Evolutionary conservation across 179 eudicot genomes (phyloP).

Genomic region (Silene noctiflora): DNA sequence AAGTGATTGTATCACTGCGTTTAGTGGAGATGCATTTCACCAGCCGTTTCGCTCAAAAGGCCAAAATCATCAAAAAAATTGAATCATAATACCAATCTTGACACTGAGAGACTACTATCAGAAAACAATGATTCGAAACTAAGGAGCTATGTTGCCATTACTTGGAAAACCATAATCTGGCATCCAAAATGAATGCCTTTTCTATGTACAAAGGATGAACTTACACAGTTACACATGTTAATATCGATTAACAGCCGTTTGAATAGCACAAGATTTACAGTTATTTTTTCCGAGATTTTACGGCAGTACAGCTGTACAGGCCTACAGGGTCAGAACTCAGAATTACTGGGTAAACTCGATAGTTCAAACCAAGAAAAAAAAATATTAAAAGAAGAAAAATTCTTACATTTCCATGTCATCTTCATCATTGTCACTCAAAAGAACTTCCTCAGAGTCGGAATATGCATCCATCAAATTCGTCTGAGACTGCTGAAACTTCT

Average conservation of each 20-base stretch:
- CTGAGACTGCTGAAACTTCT: constrained; percentile 47
- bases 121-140: not conserved
- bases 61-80: no score
- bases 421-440: constrained; percentile 35
- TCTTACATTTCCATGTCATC: constrained; percentile 22
- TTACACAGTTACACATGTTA: not conserved
- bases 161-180: not conserved
- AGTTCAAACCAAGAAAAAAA: not conserved
- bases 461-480: constrained; percentile 27
- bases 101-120: no score
- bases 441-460: constrained; percentile 42
- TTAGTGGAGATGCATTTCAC: not conserved
- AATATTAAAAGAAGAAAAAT: not conserved
- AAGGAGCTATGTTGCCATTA: not conserved
- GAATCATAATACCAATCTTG: no score
- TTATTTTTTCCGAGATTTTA: not conserved
- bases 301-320: not conserved
- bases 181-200: not conserved
- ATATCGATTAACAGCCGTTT: not conserved
- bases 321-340: no score
- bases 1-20: not conserved
- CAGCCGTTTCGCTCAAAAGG: no score
- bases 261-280: constrained; percentile 12
- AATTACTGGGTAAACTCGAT: not conserved
- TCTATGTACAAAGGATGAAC: not conserved